Base-by-base conservation (phyloP, 2,329 filamentous ascomycete species). In the Dothistroma pini region DNA sequence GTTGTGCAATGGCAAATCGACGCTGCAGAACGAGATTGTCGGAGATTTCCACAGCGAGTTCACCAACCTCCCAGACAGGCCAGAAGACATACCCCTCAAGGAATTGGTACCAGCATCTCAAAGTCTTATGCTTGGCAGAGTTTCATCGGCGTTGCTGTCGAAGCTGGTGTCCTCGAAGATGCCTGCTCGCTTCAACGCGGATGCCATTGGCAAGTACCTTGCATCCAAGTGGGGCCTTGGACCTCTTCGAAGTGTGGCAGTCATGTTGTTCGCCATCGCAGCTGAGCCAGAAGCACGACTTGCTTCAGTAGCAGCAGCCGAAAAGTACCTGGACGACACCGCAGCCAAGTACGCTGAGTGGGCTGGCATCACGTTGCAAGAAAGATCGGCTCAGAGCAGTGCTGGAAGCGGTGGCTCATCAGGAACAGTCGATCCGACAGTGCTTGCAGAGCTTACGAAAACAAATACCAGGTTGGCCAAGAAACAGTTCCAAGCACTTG, bases 31-130 rank as follows among this genome's bases (percentile, higher is more conserved):
- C 76, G 93, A 97, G 78, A 97, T 97, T 66, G 86, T 97, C 31
- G 93, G 93, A 79, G 93, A 97, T 75, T 80, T 97, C 65, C 93
- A 93, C 76, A 97, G 97, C 77, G 93, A 97, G 79, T 97, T 97
- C 70, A 93, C 93, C 60, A 96, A 92, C 10, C 96, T 93, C 14
- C 93, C 93, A 58, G 93, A 97, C 76, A 97, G 97, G 80, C 92
- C 93, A 56, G 93, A 97, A 84, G 93, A 97, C 76, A 95, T 89
- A 34, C 93, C 93, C 62, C 83, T 97, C 41, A 44, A 44, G 41
- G 41, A 44, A 19, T 19, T 44, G 16, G 41, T 44, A 8, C 41
- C 41, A n/a, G 41, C 41, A 44, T 44, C 41, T 44, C 14, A n/a
- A n/a, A 44, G 41, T 19, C 41, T 44, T 6, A 44, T 44, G 41